Evolutionary conservation across 2,329 filamentous ascomycete species (phyloP).

Genomic region (Alternaria tenuissima): DNA sequence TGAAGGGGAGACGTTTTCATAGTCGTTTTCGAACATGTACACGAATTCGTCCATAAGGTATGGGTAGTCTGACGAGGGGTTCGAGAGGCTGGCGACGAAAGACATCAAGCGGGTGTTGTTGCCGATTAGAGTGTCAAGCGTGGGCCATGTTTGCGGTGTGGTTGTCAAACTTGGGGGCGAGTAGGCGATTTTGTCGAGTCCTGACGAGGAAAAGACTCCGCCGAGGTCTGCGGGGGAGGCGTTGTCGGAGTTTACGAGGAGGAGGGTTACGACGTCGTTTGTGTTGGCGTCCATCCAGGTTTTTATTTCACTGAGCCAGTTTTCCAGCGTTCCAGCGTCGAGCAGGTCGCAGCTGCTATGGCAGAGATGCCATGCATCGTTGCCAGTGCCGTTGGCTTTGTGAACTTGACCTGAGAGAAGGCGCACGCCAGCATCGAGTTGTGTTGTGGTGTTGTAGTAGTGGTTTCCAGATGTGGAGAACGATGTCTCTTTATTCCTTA

Average conservation of each 20-base stretch:
- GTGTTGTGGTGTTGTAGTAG: slow-evolving; percentile 74
- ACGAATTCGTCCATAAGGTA: slow-evolving; percentile 71
- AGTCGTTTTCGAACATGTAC: slow-evolving; percentile 77
- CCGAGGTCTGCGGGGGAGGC: slow-evolving; percentile 64
- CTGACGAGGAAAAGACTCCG: slow-evolving; percentile 55
- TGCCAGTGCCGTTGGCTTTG: slow-evolving; percentile 56
- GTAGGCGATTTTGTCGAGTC: slow-evolving; percentile 69
- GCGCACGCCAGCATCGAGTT: slow-evolving; percentile 75
- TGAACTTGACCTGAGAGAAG: slow-evolving; percentile 78
- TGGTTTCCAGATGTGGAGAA: slow-evolving; percentile 75
- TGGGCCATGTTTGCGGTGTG: slow-evolving; percentile 71
- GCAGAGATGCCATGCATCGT: slow-evolving; percentile 68
- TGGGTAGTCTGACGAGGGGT: slow-evolving; percentile 53
- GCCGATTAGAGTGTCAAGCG: slow-evolving; percentile 72
- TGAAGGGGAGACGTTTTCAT: slow-evolving; percentile 66
- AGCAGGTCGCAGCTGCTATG: slow-evolving; percentile 73
- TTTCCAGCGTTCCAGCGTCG: slow-evolving; percentile 71
- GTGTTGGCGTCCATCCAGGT: slow-evolving; percentile 74
- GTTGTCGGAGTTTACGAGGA: slow-evolving; percentile 75
- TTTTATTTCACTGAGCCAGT: slow-evolving; percentile 71
- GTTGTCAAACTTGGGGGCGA: slow-evolving; percentile 50
- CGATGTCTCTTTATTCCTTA: slow-evolving; percentile 68
- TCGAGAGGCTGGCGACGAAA: slow-evolving; percentile 66
- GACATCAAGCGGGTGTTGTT: slow-evolving; percentile 71
- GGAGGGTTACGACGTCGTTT: slow-evolving; percentile 77